A percentile compares a stretch with the other conserved stretches of the same genome.
These are phyloP conservation scores for Diatrype stigma DNA, from an alignment of 2,329 filamentous ascomycete species.

Conservation along the genomic window DNA sequence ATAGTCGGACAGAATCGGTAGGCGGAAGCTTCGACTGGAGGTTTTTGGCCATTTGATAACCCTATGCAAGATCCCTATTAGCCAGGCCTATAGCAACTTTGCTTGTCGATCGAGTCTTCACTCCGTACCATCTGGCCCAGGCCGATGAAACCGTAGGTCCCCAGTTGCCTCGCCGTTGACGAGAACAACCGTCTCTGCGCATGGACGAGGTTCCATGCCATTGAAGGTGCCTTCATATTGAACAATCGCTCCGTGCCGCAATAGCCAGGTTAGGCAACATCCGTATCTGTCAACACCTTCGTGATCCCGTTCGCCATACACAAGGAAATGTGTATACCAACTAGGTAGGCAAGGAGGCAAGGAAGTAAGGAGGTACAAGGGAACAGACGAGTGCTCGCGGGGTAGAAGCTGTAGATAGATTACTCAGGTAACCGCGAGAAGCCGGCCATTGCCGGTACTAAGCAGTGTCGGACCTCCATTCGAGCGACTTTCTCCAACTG, in stretches of 20 bases:
- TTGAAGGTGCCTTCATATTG: slow-evolving; percentile 40
- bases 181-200: slow-evolving; percentile 47
- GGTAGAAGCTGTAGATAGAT: slow-evolving; percentile 1
- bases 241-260: slow-evolving; percentile 28
- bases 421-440: slow-evolving; percentile 3
- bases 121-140: slow-evolving; percentile 57
- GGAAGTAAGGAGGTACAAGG: background rate
- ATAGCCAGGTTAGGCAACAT: background rate
- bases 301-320: background rate
- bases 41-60: slow-evolving; percentile 61
- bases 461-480: background rate
- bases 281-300: background rate
- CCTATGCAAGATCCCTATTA: slow-evolving; percentile 31
- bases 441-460: slow-evolving; percentile 14
- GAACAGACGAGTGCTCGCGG: background rate
- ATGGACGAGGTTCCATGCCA: slow-evolving; percentile 33
- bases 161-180: slow-evolving; percentile 40
- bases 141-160: slow-evolving; percentile 57
- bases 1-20: slow-evolving; percentile 48
- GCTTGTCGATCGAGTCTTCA: slow-evolving; percentile 11
- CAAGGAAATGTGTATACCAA: background rate
- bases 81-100: slow-evolving; percentile 3
- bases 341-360: background rate
- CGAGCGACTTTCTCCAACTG: background rate
- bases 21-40: slow-evolving; percentile 52